phyloP scores from a whole-genome alignment of 176 grass and related monocot species.

The Oryza meyeriana region DNA sequence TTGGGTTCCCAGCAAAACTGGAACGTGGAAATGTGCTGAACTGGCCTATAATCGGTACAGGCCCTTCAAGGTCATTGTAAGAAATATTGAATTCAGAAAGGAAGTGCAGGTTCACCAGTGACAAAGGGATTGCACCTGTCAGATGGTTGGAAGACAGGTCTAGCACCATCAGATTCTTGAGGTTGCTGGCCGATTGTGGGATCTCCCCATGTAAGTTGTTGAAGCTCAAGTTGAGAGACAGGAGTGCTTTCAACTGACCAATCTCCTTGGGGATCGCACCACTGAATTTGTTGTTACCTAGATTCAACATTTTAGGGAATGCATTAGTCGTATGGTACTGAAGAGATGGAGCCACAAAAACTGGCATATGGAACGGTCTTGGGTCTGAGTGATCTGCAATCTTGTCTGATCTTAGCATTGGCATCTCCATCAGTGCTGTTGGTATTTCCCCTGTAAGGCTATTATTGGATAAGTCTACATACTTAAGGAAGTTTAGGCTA shows the following conservation, averaged over 20 bases:
- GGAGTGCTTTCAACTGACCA: too few species aligned
- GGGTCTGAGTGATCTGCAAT: neutral
- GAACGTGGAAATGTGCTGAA: constrained; percentile 23
- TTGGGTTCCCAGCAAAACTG: constrained; percentile 32
- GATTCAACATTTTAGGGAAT: neutral
- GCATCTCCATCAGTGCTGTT: too few species aligned
- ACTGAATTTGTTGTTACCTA: too few species aligned
- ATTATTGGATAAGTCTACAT: too few species aligned
- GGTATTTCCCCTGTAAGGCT: too few species aligned
- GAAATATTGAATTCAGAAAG: constrained; percentile 18
- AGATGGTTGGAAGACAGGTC: constrained; percentile 19
- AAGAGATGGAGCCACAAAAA: neutral
- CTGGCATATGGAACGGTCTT: neutral
- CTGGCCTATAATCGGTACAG: neutral
- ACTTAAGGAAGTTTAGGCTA: too few species aligned
- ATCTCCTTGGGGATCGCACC: too few species aligned
- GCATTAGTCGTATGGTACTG: neutral
- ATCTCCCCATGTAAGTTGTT: too few species aligned
- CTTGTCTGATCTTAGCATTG: neutral
- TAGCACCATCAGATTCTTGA: constrained; percentile 20
- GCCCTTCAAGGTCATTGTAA: constrained; percentile 20
- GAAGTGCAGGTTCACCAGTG: neutral
- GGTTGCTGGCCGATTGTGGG: neutral
- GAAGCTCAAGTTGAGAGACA: too few species aligned
- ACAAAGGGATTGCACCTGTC: constrained; percentile 16